Base-by-base conservation (phyloP, 495 filamentous ascomycete species). In the Neurospora sp. region DNA sequence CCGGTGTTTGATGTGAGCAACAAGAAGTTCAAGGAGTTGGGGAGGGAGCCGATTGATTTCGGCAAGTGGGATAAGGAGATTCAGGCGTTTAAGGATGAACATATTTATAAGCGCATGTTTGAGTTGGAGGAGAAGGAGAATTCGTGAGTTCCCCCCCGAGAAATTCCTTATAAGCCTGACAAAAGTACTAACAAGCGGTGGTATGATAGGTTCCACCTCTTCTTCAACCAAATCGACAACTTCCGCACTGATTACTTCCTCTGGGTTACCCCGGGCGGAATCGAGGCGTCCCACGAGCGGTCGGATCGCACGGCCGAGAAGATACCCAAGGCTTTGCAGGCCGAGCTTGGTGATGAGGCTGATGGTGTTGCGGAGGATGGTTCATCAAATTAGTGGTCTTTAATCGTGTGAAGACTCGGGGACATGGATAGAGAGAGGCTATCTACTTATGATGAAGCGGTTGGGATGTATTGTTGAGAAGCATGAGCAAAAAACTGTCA, bases 51-150 rank as follows among this genome's bases (percentile, higher is more conserved):
- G 12, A 90, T 99, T 73, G 89, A 93, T 78, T 98, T 98, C 79
- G 83, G 85, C 39, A 91, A 90, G 73, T 93, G 91, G 76, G 86
- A 93, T 70, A 87, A 88, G 75, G 88, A 93, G 82, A 93, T 99
- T 75, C 84, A 88, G 71, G 91, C 90, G 74, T 99, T 99, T 81
- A 98, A 97, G 85, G 92, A 97, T 80, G 83, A 90, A 74, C 91
- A 97, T 82, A 98, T 99, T 70, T 99, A 99, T 78, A 87, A 91
- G 76, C 86, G 93, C 14, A 97, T 98, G 74, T 98, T 95, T 83
- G 88, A 91, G 41, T 90, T 96, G 76, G 96, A 98, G 82, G 91
- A 95, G 80, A 87, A 91, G 78, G 87, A 90, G 73, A 89, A 93
- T 76, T 84, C 87, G 91, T 95, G 85, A 84, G 91, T 88, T 0